Evolutionary conservation across 306 rosid species (phyloP).

Genomic region (Delonix regia): DNA sequence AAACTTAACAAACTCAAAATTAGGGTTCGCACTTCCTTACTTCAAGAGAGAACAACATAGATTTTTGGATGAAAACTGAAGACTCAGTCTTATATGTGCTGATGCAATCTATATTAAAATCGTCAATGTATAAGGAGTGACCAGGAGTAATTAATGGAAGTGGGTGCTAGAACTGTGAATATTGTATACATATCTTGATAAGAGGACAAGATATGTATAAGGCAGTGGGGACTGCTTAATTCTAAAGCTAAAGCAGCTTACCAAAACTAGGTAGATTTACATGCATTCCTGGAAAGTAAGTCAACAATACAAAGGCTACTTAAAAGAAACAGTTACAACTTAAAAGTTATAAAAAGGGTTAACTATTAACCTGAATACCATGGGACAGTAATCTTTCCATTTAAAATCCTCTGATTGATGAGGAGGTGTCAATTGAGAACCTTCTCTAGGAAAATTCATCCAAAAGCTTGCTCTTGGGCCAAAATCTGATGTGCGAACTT

Average conservation of each 20-base stretch:
- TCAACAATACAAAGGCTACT: constrained; percentile 26
- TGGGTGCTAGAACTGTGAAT: not conserved
- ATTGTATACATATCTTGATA: not conserved
- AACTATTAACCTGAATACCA: constrained; percentile 90
- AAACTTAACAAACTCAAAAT: not conserved
- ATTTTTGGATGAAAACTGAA: constrained; percentile 11
- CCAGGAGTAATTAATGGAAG: constrained; percentile 5
- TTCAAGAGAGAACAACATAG: not conserved
- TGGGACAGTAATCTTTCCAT: constrained; percentile 99
- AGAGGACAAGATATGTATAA: too few species aligned
- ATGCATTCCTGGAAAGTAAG: constrained; percentile 29
- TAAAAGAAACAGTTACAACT: constrained; percentile 23
- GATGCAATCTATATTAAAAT: constrained; percentile 1
- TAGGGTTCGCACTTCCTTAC: not conserved
- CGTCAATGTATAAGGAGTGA: constrained; percentile 9
- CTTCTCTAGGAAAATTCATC: constrained; percentile 97
- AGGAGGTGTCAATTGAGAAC: constrained; percentile 94
- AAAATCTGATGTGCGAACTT: constrained; percentile 88
- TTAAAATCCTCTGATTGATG: constrained; percentile 97
- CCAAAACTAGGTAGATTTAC: constrained; percentile 21
- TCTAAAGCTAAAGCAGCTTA: constrained; percentile 9
- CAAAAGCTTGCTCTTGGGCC: constrained; percentile 99
- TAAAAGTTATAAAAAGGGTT: not conserved
- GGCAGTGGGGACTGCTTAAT: not conserved
- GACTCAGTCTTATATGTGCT: not conserved